Base-by-base conservation (phyloP, 768 basidiomycete genomes). In the Boletus rubescentipes region DNA sequence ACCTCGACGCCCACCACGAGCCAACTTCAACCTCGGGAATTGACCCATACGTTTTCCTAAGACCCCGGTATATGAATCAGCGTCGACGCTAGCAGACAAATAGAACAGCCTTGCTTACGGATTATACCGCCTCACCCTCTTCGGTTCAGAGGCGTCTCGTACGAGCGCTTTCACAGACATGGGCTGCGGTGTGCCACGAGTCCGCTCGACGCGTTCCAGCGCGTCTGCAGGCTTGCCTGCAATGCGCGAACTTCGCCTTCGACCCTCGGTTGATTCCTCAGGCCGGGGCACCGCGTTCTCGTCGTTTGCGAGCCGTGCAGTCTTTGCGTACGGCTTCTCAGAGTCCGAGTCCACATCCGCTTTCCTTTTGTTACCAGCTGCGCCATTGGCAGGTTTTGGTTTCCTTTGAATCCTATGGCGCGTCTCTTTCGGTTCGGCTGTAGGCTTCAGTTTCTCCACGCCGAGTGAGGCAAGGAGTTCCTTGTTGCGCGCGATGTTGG, bases 21-120 rank as follows among this genome's bases (percentile, higher is more conserved):
- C 92, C 93, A 15, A 93, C 83, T 23, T 78, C 76, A 18, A 96
- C 69, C 3, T 82, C 91, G 7, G 92, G 91, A 52, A 97, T 95
- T 32, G 76, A 61, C 0, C 94, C 94, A 68, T 84, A 94, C 2
- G 73, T 79, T 72, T 93, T 94, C 11, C 89, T 91, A 54, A 51
- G 23, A 4, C 45, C 18, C 23, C 37, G 40, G 61, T 50, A 18
- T 18, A 44, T 10, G 14, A 20, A 20, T 29, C 34, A 43, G 71
- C 26, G 26, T 69, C 63, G 9, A 70, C 66, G 37, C 60, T 67
- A 0, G 6, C 2, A 7, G 6, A 44, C 9, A 21, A 39, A 5
- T 4, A 38, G 23, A 36, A 38, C 4, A 16, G 1, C 2, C 10
- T 5, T 1, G 37, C 69, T 66, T 40, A 72, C 70, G 69, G 68